Base-by-base conservation (phyloP, 169 alveolate species). In the Plasmodium relictum region DNA sequence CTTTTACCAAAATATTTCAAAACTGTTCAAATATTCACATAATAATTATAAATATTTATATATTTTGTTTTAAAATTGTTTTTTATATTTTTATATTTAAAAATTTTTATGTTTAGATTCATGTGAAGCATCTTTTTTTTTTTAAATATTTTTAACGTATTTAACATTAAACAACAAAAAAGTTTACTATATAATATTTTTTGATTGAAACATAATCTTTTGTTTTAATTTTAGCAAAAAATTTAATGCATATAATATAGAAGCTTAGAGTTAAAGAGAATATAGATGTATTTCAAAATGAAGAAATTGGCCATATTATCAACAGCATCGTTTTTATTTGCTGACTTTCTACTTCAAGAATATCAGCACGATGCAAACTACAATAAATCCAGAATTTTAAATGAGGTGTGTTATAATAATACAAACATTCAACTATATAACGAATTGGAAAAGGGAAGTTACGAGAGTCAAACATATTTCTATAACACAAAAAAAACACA, bases 281-380 rank as follows among this genome's bases (percentile, higher is more conserved):
- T 31, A 63, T 44, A 76, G 22, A 22, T 37, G 9, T 26, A 31
- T 12, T 66, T 37, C 45, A 80, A 65, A 44, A 80, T 80, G 90
- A 80, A 39, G 54, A 80, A 80, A 24, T 80, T 66, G 22, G 50
- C 58, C 31, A 58, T 68, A 37, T 41, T 80, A 50, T 73, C 80
- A 8, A 72, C 68, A 5, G 48, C 90, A 0, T 65, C 90, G 26
- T 54, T 80, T 71, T 71, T 80, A 45, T 52, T 80, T 41, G 90
- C 41, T 45, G 73, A 80, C 39, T 52, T 50, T 9, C 31, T 65
- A 22, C 45, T 42, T 61, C 70, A 73, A 7, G 72, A 39, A 56
- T 61, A 18, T 12, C 69, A 26, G 5, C 72, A 56, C 41, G 50
- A 80, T 68, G 70, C 22, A 80, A 58, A 54, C 54, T 20, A 31